Evolutionary conservation across 2,329 filamentous ascomycete species (phyloP), one percentile per base, ranked within the genome.

Genomic region (Phaeoacremonium minimum): DNA sequence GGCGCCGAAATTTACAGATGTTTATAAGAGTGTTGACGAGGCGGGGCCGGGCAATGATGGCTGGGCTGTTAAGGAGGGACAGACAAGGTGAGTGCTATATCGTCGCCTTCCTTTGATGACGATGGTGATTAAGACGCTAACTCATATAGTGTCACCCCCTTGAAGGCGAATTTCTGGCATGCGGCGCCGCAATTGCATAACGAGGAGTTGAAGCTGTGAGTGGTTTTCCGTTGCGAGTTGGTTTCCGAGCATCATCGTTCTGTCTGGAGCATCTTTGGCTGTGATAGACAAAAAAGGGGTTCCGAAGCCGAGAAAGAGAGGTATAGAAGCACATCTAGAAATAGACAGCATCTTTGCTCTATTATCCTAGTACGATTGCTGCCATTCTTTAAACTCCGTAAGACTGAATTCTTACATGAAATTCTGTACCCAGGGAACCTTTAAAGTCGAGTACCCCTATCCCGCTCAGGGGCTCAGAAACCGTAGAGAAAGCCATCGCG

Each of bases 151-250:
- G 80, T 98, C 38, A 96, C 93, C 4, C 87, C 91, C 12, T 62
- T 97, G 47, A 87, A 86, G 60, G 90, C 91, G 29, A 96, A 95
- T 61, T 98, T 96, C 60, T 89, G 86, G 77, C 87, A 91, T 58
- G 73, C 77, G 9, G 63, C 70, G 28, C 68, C 77, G 42, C 71
- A 80, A 42, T 69, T 80, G 49, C 68, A 80, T 44, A 73, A 80
- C 52, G 72, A 73, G 48, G 87, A 94, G 69, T 71, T 95, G 57
- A 82, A 84, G 71, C 67, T 95, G 80, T 95, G 77, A 90, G 85
- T 88, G 44, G 51, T 49, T 58, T 37, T 31, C 37, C 38, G 29
- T 39, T 35, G 32, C 19, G 38, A 33, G 26, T 30, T n/a, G 20
- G 29, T 26, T 37, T 37, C 33, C 39, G 41, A 45, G 35, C 40